phyloP scores from a whole-genome alignment of 441 rosid genomes.

The Corymbia calophylla region DNA sequence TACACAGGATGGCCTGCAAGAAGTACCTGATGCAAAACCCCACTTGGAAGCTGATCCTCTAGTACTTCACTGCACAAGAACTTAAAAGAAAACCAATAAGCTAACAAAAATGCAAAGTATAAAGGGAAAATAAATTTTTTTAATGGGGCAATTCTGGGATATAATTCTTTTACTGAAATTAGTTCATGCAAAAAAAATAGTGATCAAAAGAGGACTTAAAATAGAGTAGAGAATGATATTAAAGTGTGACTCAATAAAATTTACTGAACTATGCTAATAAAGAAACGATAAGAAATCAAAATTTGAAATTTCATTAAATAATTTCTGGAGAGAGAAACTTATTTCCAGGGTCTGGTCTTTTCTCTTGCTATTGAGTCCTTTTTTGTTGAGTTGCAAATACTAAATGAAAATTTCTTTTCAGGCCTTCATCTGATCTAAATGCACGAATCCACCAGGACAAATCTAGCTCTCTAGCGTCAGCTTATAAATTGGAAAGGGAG shows the following conservation, averaged over 20 bases:
- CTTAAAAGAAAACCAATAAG: neutral
- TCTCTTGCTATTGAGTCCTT: neutral
- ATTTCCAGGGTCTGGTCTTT: neutral
- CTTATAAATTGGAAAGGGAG: neutral
- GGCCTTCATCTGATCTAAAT: neutral
- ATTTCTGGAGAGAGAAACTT: neutral
- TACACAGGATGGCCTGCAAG: neutral
- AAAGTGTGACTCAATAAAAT: neutral
- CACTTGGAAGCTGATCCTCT: slow-evolving; percentile 48
- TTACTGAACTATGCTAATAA: neutral
- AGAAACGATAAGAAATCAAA: neutral
- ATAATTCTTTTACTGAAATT: neutral
- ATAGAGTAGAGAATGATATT: neutral
- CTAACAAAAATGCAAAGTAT: neutral
- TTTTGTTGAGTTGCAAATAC: neutral
- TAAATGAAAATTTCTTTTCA: neutral
- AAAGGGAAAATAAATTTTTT: neutral
- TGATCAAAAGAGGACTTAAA: neutral
- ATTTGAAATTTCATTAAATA: neutral
- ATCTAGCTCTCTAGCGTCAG: neutral
- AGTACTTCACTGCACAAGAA: slow-evolving; percentile 60
- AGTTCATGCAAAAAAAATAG: neutral
- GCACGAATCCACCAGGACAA: neutral
- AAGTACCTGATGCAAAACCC: slow-evolving; percentile 71
- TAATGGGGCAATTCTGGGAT: neutral